Evolutionary conservation across 1,284 basidiomycete genomes (phyloP), one percentile per base, ranked within the genome.

Genomic region (Ustilago nuda): DNA sequence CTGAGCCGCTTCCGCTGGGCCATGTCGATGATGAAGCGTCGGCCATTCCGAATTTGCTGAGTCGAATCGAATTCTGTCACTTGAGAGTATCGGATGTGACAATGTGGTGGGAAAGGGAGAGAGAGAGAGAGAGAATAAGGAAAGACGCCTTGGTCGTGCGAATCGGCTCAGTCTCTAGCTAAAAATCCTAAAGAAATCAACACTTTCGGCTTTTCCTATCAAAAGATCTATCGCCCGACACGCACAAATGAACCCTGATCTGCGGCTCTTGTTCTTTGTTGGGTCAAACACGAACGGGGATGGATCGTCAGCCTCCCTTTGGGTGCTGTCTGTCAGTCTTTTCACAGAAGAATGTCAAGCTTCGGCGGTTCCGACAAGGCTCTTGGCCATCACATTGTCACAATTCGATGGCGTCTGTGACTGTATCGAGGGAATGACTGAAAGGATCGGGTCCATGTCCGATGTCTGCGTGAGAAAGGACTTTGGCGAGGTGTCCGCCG

Each of bases 1-100:
- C 56, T 43, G 71, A 55, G n/a, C 72, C 66, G 19, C 58, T 58
- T 27, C 72, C 72, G 11, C 58, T 62, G 19, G 56, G 56, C 66
- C 72, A 70, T n/a, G 72, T 70, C 33, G 72, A 69, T 8, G 72
- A 62, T 8, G 72, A 62, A 33, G 62, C 19, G 45, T 74, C 72
- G 30, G 72, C 63, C 72, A 74, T 74, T 27, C 23, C 23, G 23
- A 13, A 23, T 72, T 4, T 39, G 43, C 17, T 13, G n/a, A 39
- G 48, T 37, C 48, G 48, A 23, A 23, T 13, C n/a, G 23, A 48
- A 9, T 48, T 11, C 30, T 4, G 15, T 32, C 48, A 12, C 11
- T 13, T 30, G n/a, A 15, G 13, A 27, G 48, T 11, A 27, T 30
- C 48, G 27, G 27, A 50, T 50, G 48, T 45, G 43, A 45, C 15